Evolutionary conservation across 768 basidiomycete genomes (phyloP).

Genomic region (Exidia glandulosa): DNA sequence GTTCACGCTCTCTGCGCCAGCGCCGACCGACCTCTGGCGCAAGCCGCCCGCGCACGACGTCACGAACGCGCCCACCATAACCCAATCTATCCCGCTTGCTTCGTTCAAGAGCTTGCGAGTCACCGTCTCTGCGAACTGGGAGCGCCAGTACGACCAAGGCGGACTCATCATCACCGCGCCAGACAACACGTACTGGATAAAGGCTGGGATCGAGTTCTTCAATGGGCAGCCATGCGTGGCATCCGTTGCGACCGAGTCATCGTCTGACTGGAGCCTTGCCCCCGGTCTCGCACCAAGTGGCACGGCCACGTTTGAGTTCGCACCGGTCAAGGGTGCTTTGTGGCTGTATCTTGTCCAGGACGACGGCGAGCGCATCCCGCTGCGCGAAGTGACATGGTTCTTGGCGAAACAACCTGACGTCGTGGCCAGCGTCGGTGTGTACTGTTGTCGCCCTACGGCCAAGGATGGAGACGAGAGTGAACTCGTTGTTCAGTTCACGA

Average conservation of each 20-base stretch:
- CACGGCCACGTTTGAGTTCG: background rate
- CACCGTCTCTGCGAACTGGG: slow-evolving; percentile 18
- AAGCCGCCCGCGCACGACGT: slow-evolving; percentile 14
- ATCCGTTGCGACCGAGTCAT: slow-evolving; percentile 13
- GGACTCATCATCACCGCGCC: slow-evolving; percentile 16
- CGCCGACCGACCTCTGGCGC: slow-evolving; percentile 18
- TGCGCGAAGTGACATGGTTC: slow-evolving; percentile 21
- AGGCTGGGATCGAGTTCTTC: slow-evolving; percentile 20
- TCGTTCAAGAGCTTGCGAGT: slow-evolving; percentile 14
- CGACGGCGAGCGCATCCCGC: slow-evolving; percentile 7
- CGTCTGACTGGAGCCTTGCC: slow-evolving; percentile 18
- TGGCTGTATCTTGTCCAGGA: slow-evolving; percentile 14
- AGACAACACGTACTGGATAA: slow-evolving; percentile 12
- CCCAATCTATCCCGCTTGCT: slow-evolving; percentile 3
- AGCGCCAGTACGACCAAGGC: slow-evolving; percentile 20
- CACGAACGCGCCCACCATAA: slow-evolving; percentile 12
- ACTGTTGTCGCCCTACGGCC: slow-evolving; percentile 13
- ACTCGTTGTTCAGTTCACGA: slow-evolving; percentile 10
- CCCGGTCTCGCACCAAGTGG: slow-evolving; percentile 1
- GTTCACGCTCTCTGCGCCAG: background rate
- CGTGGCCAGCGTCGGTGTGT: slow-evolving; percentile 11
- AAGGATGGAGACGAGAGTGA: slow-evolving; percentile 6
- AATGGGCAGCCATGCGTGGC: slow-evolving; percentile 14
- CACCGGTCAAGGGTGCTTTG: slow-evolving; percentile 5
- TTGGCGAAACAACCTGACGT: slow-evolving; percentile 9